Conservation (phyloP, 2,329 filamentous ascomycete species). For the Fusarium buxicola region DNA sequence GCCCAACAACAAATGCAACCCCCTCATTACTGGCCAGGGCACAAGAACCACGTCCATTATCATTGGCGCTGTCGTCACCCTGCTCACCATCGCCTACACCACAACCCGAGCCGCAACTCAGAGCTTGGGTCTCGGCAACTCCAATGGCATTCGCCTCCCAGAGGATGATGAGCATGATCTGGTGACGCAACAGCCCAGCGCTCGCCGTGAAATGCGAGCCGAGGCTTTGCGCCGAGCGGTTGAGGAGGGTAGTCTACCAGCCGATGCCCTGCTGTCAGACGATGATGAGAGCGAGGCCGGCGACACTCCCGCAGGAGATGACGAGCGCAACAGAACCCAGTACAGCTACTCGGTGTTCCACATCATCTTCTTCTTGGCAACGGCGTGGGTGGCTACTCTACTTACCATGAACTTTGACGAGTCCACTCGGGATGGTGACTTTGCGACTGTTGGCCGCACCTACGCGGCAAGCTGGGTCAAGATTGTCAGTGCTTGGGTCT, state of each 20-base stretch:
- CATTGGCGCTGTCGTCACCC: slow-evolving; percentile 93
- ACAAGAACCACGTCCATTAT: slow-evolving; percentile 92
- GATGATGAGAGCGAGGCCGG: slow-evolving; percentile 75
- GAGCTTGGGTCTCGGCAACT: slow-evolving; percentile 75
- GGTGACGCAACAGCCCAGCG: slow-evolving; percentile 84
- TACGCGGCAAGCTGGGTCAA: slow-evolving; percentile 99
- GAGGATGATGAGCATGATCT: slow-evolving; percentile 88
- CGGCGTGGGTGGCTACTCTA: slow-evolving; percentile 93
- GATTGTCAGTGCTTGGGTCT: slow-evolving; percentile 97
- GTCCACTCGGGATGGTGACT: slow-evolving; percentile 73
- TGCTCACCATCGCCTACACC: slow-evolving; percentile 97
- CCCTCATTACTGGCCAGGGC: slow-evolving; percentile 84
- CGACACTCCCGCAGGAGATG: slow-evolving; percentile 77
- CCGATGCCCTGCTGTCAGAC: slow-evolving; percentile 84
- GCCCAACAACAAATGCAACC: slow-evolving; percentile 95
- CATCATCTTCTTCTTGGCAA: slow-evolving; percentile 96
- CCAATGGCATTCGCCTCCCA: slow-evolving; percentile 64
- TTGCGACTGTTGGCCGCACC: slow-evolving; percentile 92
- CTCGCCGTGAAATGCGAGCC: slow-evolving; percentile 89
- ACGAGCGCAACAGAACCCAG: slow-evolving; percentile 89
- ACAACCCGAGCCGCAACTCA: slow-evolving; percentile 96
- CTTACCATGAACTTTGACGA: slow-evolving; percentile 80
- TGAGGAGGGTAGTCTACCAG: slow-evolving; percentile 90
- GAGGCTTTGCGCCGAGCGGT: slow-evolving; percentile 92
- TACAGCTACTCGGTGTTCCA: slow-evolving; percentile 98